These are phyloP conservation scores for Ophiostoma angusticollis DNA, from an alignment of 2,329 filamentous ascomycete species.

Conservation along the genomic window DNA sequence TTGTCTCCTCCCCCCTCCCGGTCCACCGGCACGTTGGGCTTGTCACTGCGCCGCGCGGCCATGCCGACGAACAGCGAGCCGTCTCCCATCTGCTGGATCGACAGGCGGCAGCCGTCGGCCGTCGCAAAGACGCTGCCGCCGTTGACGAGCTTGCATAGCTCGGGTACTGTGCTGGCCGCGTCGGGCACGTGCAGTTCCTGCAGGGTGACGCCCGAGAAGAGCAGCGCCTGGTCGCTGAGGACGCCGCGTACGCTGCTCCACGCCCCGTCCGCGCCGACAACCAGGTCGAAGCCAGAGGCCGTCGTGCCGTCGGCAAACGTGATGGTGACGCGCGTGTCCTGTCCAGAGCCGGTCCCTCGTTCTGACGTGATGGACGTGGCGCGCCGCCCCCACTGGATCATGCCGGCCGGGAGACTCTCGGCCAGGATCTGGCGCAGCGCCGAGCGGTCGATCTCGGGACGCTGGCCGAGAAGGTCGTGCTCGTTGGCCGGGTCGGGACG, in stretches of 20 bases:
- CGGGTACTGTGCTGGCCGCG: conserved; percentile 28
- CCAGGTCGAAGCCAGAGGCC: conserved; percentile 25
- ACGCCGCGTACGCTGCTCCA: conserved; percentile 25
- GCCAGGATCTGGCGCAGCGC: conserved; percentile 31
- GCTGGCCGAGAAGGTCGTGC: conserved; percentile 16
- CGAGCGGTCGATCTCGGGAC: conserved; percentile 41
- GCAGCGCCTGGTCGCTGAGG: conserved; percentile 27
- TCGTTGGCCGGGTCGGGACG: conserved; percentile 18
- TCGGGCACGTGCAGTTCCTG: conserved; percentile 30
- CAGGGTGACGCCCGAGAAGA: conserved; percentile 32
- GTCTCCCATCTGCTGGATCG: conserved; percentile 35
- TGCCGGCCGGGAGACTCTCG: conserved; percentile 30
- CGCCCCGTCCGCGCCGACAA: conserved; percentile 24
- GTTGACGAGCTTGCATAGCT: conserved; percentile 32
- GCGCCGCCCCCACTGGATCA: conserved; percentile 32
- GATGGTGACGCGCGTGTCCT: conserved; percentile 18
- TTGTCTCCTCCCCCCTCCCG: conserved; percentile 17
- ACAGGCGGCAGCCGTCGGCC: conserved; percentile 28
- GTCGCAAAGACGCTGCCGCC: conserved; percentile 33
- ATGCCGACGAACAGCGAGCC: conserved; percentile 28
- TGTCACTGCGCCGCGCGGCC: conserved; percentile 23
- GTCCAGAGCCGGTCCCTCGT: too few relatives aligned
- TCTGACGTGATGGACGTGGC: conserved; percentile 27
- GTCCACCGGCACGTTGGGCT: conserved; percentile 19
- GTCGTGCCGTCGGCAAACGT: conserved; percentile 25